Evolutionary conservation across 1,284 basidiomycete species (phyloP), one percentile per base, ranked within the genome.

Genomic region (Baeospora myosura): DNA sequence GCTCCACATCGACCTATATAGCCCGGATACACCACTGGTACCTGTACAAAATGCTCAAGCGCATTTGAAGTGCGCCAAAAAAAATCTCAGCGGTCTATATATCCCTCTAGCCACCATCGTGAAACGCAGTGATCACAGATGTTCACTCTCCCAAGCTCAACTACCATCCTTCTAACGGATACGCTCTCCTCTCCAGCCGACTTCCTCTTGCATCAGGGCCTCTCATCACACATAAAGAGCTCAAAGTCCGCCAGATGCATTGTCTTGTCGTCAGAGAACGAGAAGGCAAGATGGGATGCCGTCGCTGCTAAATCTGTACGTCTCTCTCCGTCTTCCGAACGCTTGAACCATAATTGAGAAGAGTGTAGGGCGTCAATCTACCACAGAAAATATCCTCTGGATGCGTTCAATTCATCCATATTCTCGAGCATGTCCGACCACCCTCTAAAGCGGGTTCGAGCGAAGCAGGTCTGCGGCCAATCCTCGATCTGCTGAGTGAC

Each of bases 181-280:
- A 71, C 81, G 44, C 62, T 86, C 0, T 62, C 68, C 1, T 72
- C 84, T 0, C 78, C 83, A 3, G 78, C 76, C 6, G 78, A 83
- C 46, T 87, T 86, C 50, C 49, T 81, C 11, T 62, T 88, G 1
- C 74, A 81, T 46, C 65, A 64, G 16, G 60, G 64, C 30, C 48
- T 86, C 3, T 53, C 65, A 16, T 49, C 65, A 2, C 71, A 78
- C 45, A 57, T 82, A 25, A 85, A 80, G 57, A 61, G 65, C 34
- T 48, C 59, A 3, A 58, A 60, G 40, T 47, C 52, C 5, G 48
- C 65, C 5, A 59, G 58, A 44, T 63, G 61, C 47, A 55, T 81
- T 29, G 55, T 87, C 3, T 56, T 85, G 6, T 77, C 78, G 7
- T 66, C 78, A 8, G 76, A 75, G 0, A 73, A 78, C 43, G 68